These are phyloP conservation scores for Chimonanthus salicifolius DNA, from an alignment of 164 flowering plant species.

Conservation along the genomic window DNA sequence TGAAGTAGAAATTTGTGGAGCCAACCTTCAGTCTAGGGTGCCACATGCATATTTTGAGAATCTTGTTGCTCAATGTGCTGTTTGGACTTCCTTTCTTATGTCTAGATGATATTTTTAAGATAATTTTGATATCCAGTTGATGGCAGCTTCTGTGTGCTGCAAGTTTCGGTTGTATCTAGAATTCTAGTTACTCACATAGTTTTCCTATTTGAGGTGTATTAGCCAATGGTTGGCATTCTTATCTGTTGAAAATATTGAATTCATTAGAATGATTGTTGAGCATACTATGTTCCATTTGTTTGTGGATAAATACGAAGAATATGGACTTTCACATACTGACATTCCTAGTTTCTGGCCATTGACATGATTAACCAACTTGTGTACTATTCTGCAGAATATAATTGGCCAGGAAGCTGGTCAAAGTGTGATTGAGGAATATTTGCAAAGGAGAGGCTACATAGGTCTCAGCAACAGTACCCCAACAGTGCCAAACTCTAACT, in stretches of 20 bases:
- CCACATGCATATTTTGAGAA: not conserved
- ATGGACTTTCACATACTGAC: not conserved
- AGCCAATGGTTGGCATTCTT: not conserved
- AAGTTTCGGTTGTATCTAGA: not conserved
- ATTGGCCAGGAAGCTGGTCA: constrained; percentile 75
- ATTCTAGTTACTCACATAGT: not conserved
- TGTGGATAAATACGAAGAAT: not conserved
- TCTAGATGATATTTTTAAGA: not conserved
- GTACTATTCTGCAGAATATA: constrained; percentile 56
- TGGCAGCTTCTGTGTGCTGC: not conserved
- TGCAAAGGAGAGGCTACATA: constrained; percentile 63
- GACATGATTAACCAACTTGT: not conserved
- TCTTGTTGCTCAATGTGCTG: constrained; percentile 1
- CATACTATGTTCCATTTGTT: not conserved
- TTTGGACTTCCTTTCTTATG: not conserved
- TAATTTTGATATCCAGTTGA: not conserved
- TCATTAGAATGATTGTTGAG: not conserved
- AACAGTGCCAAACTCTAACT: constrained; percentile 30
- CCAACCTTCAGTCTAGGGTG: not conserved
- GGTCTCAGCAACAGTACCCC: constrained; percentile 18
- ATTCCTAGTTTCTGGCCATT: not conserved
- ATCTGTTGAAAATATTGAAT: not conserved
- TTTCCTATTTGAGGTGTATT: not conserved
- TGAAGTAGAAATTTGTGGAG: not conserved
- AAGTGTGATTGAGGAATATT: constrained; percentile 70